phyloP scores from a whole-genome alignment of 176 grass and related monocot species.

The Phoenix dactylifera region DNA sequence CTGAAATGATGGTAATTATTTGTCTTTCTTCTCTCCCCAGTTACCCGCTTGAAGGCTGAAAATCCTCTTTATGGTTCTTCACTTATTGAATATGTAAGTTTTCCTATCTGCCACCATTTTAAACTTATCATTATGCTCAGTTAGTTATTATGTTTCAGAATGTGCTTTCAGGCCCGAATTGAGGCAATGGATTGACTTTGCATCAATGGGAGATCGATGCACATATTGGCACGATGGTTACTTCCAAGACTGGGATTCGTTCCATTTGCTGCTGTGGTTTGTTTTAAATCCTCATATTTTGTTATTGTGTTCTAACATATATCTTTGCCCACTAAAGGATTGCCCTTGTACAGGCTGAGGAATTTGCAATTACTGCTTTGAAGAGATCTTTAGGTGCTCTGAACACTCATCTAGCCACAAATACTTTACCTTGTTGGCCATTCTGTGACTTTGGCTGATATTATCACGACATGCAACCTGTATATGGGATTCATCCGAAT shows the following conservation, averaged over 20 bases:
- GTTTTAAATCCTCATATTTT: not conserved
- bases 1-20: not conserved
- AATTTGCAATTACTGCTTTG: constrained; percentile 33
- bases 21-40: constrained; percentile 24
- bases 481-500: constrained; percentile 34
- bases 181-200: constrained; percentile 80
- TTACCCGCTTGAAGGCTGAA: constrained; percentile 55
- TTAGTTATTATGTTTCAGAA: constrained; percentile 4
- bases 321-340: too few species aligned
- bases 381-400: constrained; percentile 63
- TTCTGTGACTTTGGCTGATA: constrained; percentile 67
- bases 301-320: not conserved
- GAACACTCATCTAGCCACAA: constrained; percentile 60
- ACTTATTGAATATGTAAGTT: constrained; percentile 76
- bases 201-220: constrained; percentile 47
- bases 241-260: constrained; percentile 36
- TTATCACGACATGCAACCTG: constrained; percentile 74
- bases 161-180: constrained; percentile 40
- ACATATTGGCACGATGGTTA: constrained; percentile 46
- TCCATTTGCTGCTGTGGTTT: constrained; percentile 36
- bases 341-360: constrained; percentile 37
- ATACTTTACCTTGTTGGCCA: constrained; percentile 69
- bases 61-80: constrained; percentile 69
- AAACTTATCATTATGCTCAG: not conserved
- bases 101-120: not conserved